These are phyloP conservation scores for Clarireedia paspali DNA, from an alignment of 2,329 filamentous ascomycete species.

Conservation along the genomic window DNA sequence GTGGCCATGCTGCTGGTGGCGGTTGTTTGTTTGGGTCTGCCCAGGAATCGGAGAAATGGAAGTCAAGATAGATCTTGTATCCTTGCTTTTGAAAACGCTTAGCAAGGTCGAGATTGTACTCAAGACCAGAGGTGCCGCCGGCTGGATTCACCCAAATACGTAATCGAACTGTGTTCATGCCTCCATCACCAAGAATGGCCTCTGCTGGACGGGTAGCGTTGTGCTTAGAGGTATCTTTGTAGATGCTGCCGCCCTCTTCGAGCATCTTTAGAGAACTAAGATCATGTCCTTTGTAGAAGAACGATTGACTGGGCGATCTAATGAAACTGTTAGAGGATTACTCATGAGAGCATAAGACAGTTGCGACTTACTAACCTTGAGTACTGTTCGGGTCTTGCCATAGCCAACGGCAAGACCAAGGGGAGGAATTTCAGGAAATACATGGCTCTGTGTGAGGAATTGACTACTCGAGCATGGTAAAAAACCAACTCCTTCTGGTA, in stretches of 20 bases:
- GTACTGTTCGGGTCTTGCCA: not conserved
- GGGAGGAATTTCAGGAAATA: not conserved
- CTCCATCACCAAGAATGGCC: constrained; percentile 50
- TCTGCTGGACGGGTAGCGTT: constrained; percentile 45
- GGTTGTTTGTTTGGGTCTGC: constrained; percentile 59
- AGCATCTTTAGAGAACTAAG: constrained; percentile 32
- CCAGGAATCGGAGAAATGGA: constrained; percentile 61
- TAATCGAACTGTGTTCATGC: constrained; percentile 63
- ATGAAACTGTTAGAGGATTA: not conserved
- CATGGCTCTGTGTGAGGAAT: not conserved
- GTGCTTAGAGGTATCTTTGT: constrained; percentile 29
- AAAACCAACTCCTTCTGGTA: too few relatives aligned
- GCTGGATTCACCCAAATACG: constrained; percentile 63
- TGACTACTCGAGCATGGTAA: too few relatives aligned
- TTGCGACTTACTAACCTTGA: not conserved
- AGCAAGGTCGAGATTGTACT: constrained; percentile 60
- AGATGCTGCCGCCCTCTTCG: constrained; percentile 31
- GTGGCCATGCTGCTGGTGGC: constrained; percentile 57
- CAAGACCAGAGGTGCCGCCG: constrained; percentile 57
- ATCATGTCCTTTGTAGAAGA: constrained; percentile 34
- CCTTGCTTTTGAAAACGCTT: constrained; percentile 55
- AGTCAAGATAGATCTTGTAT: constrained; percentile 48
- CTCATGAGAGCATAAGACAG: not conserved
- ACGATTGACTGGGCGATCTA: constrained; percentile 5
- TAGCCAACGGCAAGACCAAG: not conserved